Base-by-base conservation (phyloP, 2,329 filamentous ascomycete genomes). In the Fusarium fujikuroi region DNA sequence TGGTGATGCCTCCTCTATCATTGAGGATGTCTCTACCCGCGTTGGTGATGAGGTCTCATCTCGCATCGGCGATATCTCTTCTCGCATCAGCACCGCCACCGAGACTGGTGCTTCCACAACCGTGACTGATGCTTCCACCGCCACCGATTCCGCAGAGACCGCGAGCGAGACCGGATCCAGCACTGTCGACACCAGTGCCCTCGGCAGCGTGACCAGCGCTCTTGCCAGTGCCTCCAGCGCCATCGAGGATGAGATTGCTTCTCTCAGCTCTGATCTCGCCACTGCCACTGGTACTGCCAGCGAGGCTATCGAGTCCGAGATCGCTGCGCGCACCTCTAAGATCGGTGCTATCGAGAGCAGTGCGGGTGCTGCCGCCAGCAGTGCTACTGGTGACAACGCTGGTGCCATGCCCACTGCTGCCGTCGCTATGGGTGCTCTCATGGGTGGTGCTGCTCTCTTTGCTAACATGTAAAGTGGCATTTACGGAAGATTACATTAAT, bases 391-490 rank as follows among this genome's bases (percentile, higher is more conserved):
- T 50, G 68, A 75, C 60, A 72, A 76, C 62, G 81, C 81, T 11
- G 80, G 77, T 53, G 77, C 82, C 50, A 75, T 77, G 62, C 81
- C 81, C 69, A 86, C 84, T 21, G 85, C 80, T 34, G 84, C 81
- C 34, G 73, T 86, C 46, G 85, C 82, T 25, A 78, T 87, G 52
- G 85, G 85, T 37, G 85, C 85, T 30, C 79, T 87, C 65, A 78
- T 87, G 54, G 86, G 85, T 30, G 86, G 85, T 74, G 84, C 83
- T 7, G 86, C 84, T 57, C 64, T 85, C 57, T 71, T 86, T 53
- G 81, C 78, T 75, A 86, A 86, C 80, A 63, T 87, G 75, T 87
- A 85, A 81, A 75, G 49, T 19, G 30, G 43, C 19, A 37, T 34
- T 46, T 30, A 23, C 49, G 25, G 18, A 56, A 23, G 19, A 69